Evolutionary conservation across 495 filamentous ascomycete species (phyloP).

Genomic region (Jackrogersella multiformis): DNA sequence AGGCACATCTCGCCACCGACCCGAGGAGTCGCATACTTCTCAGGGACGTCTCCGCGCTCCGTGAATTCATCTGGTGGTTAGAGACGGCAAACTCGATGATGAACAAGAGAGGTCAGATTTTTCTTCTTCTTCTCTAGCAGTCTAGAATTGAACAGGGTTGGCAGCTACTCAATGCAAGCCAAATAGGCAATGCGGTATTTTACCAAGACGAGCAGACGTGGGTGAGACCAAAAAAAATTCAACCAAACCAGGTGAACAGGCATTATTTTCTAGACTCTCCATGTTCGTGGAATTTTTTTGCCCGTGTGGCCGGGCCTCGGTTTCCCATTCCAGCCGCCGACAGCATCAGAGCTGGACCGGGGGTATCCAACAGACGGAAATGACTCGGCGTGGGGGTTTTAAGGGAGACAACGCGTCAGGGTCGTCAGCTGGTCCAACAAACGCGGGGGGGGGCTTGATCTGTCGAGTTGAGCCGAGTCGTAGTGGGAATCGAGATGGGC

Average conservation of each 20-base stretch:
- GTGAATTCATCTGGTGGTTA: neutral
- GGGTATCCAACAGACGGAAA: constrained; percentile 38
- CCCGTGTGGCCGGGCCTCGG: constrained; percentile 33
- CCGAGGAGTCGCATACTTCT: constrained; percentile 7
- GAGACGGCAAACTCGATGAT: constrained; percentile 5
- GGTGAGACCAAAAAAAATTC: constrained; percentile 19
- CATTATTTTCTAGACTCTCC: constrained; percentile 18
- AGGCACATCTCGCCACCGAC: neutral
- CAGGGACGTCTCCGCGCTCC: constrained; percentile 12
- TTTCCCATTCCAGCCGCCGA: constrained; percentile 43
- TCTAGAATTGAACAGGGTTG: constrained; percentile 36
- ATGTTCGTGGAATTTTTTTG: constrained; percentile 9
- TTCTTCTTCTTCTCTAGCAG: constrained; percentile 4
- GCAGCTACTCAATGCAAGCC: constrained; percentile 34
- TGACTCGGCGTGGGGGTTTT: constrained; percentile 42
- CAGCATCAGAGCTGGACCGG: constrained; percentile 30
- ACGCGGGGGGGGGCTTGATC: constrained; percentile 22
- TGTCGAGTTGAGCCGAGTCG: constrained; percentile 11
- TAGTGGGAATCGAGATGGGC: constrained; percentile 23
- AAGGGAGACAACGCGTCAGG: constrained; percentile 24
- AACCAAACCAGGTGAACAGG: constrained; percentile 30
- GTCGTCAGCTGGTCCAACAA: constrained; percentile 38
- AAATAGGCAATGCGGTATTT: constrained; percentile 41
- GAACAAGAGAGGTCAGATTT: neutral
- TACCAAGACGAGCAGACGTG: constrained; percentile 29